Evolutionary conservation across 495 filamentous ascomycete species (phyloP).

Genomic region (Penicillium pancosmium): DNA sequence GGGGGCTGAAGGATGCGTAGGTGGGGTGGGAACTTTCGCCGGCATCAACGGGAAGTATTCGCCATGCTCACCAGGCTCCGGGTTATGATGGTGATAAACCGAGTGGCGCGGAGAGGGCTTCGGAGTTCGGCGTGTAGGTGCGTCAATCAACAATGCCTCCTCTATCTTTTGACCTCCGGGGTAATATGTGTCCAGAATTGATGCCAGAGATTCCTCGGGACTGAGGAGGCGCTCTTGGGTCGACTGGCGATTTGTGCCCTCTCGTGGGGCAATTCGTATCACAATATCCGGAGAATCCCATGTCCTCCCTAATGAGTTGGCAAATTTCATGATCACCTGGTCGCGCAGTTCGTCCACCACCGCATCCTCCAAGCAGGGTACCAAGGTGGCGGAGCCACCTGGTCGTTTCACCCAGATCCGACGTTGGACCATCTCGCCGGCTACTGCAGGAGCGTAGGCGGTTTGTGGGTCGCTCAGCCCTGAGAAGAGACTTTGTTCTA

Average conservation of each 20-base stretch:
- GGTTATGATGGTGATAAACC: conserved; percentile 55
- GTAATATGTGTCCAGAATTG: conserved; percentile 81
- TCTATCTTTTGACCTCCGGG: conserved; percentile 87
- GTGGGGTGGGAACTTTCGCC: conserved; percentile 40
- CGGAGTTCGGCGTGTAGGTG: conserved; percentile 80
- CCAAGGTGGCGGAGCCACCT: conserved; percentile 80
- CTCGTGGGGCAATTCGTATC: conserved; percentile 62
- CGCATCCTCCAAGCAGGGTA: conserved; percentile 83
- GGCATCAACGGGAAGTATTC: conserved; percentile 95
- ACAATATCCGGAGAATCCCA: conserved; percentile 89
- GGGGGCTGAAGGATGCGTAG: conserved; percentile 42
- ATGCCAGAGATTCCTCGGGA: conserved; percentile 82
- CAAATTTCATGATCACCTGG: conserved; percentile 89
- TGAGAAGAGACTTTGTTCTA: conserved; percentile 35
- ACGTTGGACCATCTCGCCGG: conserved; percentile 55
- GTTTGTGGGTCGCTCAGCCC: conserved; percentile 27
- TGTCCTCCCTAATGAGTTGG: conserved; percentile 82
- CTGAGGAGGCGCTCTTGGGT: conserved; percentile 68
- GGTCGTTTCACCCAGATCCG: conserved; percentile 95
- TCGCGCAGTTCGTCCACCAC: conserved; percentile 95
- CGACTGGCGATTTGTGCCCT: conserved; percentile 47
- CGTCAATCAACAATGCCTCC: conserved; percentile 90
- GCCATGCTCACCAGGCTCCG: conserved; percentile 72
- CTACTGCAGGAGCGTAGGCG: conserved; percentile 21
- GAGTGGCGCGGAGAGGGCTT: conserved; percentile 71